Conservation (phyloP, 768 basidiomycete species). For the Lactarius pseudohatsudake region DNA sequence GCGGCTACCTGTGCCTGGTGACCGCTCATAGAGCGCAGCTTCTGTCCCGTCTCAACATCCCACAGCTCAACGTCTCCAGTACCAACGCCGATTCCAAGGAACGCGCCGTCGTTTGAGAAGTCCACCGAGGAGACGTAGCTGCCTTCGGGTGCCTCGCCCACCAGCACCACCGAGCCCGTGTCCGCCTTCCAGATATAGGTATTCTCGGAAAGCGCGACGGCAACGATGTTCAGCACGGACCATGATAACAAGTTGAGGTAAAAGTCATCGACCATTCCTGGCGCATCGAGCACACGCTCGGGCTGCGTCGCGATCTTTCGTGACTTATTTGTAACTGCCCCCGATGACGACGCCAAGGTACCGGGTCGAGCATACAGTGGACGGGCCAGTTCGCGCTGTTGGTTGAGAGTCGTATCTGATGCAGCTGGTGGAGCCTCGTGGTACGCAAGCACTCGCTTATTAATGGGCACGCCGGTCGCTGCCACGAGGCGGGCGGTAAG, state of each 20-base stretch:
- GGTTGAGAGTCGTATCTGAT: constrained; percentile 69
- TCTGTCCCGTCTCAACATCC: constrained; percentile 79
- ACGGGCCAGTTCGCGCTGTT: constrained; percentile 74
- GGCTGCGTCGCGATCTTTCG: constrained; percentile 85
- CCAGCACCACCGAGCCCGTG: constrained; percentile 75
- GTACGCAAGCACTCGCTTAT: constrained; percentile 83
- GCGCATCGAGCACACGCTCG: constrained; percentile 93
- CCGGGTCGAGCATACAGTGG: constrained; percentile 74
- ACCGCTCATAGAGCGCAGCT: constrained; percentile 87
- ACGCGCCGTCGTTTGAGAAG: constrained; percentile 78
- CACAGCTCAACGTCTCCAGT: constrained; percentile 91
- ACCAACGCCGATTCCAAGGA: constrained; percentile 78
- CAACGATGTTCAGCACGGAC: constrained; percentile 83
- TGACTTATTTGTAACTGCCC: constrained; percentile 63
- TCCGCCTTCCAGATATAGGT: constrained; percentile 97
- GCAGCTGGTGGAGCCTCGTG: constrained; percentile 84
- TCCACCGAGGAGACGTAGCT: constrained; percentile 75
- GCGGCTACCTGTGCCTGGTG: constrained; percentile 83
- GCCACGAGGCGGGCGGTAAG: constrained; percentile 77
- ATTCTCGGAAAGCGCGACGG: constrained; percentile 81
- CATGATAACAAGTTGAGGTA: constrained; percentile 94
- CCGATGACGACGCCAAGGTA: constrained; percentile 60
- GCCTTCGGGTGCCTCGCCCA: constrained; percentile 74
- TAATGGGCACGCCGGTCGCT: constrained; percentile 73
- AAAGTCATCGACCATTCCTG: constrained; percentile 92